Base-by-base conservation (phyloP, 768 basidiomycete species). In the Rhodotorula toruloides region DNA sequence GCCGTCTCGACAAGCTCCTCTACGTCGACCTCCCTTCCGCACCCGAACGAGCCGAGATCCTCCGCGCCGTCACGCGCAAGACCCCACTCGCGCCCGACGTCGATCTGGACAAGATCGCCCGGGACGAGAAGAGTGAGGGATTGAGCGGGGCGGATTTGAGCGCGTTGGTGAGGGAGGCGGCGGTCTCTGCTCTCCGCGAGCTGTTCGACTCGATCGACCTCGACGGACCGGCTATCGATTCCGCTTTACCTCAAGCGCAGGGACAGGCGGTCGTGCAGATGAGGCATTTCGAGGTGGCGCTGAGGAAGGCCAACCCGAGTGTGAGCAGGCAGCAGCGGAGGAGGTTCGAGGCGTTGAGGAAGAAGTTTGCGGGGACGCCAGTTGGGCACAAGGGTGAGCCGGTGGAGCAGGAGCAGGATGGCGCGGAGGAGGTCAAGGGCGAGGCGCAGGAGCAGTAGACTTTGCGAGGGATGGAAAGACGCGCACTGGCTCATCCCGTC, bases 11-110 rank as follows among this genome's bases (percentile, higher is more conserved):
- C 77, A 82, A 91, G 66, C 92, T 97, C 77, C 89, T 98, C 48
- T 93, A 98, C 76, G 91, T 98, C 91, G 92, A 91, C 44, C 83
- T 98, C 40, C 96, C 96, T 13, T 88, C 91, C 73, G 84, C 86
- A 13, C 83, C 85, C 63, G 91, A 91, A 21, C 86, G 96, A 25
- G 80, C 84, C 56, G 85, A 88, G 10, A 98, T 98, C 72, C 83
- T 99, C 49, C 81, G 84, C 32, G 90, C 97, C 49, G 80, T 96
- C 31, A 82, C 94, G 2, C 74, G 82, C 29, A 87, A 88, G 72
- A 88, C 88, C 6, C 94, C 96, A 0, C 74, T 78, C 80, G 16
- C 82, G 61, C 76, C 83, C 0, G 76, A 79, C 16, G 80, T 82
- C 2, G 85, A 90, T 29, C 83, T 98, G 4, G 79, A 81, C n/a